A percentile compares a stretch with the other conserved stretches of the same genome.
Evolutionary conservation across 129 eudicot species (phyloP).

Genomic region (Ambrosia trifida): DNA sequence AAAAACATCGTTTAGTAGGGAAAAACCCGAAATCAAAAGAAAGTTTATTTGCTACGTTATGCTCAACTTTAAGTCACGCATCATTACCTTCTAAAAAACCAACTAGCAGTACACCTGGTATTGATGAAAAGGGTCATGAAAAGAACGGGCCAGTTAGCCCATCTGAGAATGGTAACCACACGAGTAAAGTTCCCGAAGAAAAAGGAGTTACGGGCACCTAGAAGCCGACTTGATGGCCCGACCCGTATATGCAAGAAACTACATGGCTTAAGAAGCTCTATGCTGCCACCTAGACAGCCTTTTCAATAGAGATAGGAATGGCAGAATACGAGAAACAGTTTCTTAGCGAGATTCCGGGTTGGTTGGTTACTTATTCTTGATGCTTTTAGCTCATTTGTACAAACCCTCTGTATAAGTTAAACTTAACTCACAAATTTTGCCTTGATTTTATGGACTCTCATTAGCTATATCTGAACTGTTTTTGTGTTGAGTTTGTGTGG

Average conservation of each 20-base stretch:
- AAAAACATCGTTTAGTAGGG: constrained; percentile 44
- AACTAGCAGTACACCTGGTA: constrained; percentile 28
- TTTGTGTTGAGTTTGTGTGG: constrained; percentile 22
- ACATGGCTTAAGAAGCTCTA: constrained; percentile 5
- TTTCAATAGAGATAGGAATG: not conserved
- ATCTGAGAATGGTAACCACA: constrained; percentile 22
- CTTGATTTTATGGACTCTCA: constrained; percentile 18
- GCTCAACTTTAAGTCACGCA: constrained; percentile 70
- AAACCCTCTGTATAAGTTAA: constrained; percentile 33
- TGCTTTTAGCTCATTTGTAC: constrained; percentile 34
- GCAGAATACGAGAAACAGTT: constrained; percentile 19
- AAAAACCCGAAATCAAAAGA: constrained; percentile 59
- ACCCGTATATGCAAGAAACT: constrained; percentile 13
- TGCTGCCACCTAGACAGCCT: not conserved
- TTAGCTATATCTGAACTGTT: constrained; percentile 31
- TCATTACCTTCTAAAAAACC: constrained; percentile 49
- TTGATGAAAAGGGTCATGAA: constrained; percentile 19
- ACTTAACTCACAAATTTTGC: constrained; percentile 35
- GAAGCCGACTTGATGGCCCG: constrained; percentile 10
- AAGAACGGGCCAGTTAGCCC: constrained; percentile 31
- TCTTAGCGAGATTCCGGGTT: constrained; percentile 21
- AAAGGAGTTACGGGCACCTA: constrained; percentile 16
- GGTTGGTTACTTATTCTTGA: constrained; percentile 32
- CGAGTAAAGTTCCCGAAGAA: constrained; percentile 11
- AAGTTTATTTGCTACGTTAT: constrained; percentile 66